These are phyloP conservation scores for Bacidia rubella DNA, from an alignment of 495 filamentous ascomycete species.

Conservation along the genomic window DNA sequence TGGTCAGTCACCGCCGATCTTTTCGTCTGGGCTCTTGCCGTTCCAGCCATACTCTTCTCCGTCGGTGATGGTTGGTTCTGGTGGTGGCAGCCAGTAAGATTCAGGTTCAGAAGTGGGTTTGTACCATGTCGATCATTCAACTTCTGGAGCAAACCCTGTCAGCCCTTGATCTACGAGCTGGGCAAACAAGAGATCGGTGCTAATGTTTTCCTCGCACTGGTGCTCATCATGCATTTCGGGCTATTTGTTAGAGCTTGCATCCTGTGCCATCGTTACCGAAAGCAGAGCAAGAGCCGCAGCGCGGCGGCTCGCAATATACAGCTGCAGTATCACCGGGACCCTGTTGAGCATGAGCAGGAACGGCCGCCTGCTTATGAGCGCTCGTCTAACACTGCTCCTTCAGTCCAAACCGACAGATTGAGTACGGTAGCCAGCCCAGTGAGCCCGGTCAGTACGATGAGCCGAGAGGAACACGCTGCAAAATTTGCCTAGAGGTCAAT, in stretches of 20 bases:
- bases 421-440: not conserved
- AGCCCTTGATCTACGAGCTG: conserved; percentile 17
- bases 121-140: conserved; percentile 12
- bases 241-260: conserved; percentile 19
- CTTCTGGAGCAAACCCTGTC: conserved; percentile 13
- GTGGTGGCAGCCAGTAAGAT: conserved; percentile 15
- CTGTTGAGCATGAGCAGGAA: conserved; percentile 13
- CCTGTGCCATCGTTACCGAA: conserved; percentile 13
- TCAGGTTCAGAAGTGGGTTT: conserved; percentile 7
- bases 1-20: conserved; percentile 16
- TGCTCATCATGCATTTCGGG: conserved; percentile 16
- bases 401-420: not conserved
- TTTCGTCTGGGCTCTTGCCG: conserved; percentile 16
- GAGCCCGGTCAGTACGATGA: not conserved
- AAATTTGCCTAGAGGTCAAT: conserved; percentile 10
- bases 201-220: conserved; percentile 18
- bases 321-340: conserved; percentile 16
- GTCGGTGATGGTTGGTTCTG: conserved; percentile 20
- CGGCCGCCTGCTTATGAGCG: conserved; percentile 11
- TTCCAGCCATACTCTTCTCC: conserved; percentile 16
- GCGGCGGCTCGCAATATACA: conserved; percentile 13
- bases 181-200: conserved; percentile 17
- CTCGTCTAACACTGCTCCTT: conserved; percentile 2
- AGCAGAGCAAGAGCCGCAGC: not conserved
- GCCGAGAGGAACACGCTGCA: conserved; percentile 2